phyloP scores from a whole-genome alignment of 108 stramenopile species.

The Schizochytrium sp. region DNA sequence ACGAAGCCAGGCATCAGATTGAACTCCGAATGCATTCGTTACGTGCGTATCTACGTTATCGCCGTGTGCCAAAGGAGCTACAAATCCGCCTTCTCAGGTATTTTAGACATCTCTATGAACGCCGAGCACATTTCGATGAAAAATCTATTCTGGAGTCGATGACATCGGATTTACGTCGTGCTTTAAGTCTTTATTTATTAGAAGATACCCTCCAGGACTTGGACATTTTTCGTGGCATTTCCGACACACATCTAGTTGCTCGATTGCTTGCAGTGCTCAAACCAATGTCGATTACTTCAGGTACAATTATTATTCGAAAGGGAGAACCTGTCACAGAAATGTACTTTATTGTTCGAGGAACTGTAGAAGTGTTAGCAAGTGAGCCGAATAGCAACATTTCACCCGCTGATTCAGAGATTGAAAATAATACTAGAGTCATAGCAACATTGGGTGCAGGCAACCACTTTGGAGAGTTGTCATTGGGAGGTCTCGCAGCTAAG shows the following conservation, averaged over 20 bases:
- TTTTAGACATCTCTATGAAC: not conserved
- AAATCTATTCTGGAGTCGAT: conserved; percentile 5
- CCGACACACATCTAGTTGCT: conserved; percentile 7
- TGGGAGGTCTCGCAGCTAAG: not conserved
- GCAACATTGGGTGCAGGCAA: conserved; percentile 12
- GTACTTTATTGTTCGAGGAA: conserved; percentile 50
- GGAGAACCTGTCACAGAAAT: conserved; percentile 30
- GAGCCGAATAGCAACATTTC: not conserved
- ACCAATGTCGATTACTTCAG: not conserved
- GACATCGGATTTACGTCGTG: not conserved
- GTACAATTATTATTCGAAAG: not conserved
- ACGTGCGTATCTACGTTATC: conserved; percentile 35
- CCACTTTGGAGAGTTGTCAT: conserved; percentile 45
- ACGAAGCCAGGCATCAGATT: conserved; percentile 19
- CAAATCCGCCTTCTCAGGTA: not conserved
- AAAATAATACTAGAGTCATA: conserved; percentile 1
- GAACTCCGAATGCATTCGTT: not conserved
- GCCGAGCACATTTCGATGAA: conserved; percentile 14
- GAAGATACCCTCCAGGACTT: conserved; percentile 14
- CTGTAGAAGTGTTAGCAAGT: conserved; percentile 26
- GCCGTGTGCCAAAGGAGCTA: not conserved
- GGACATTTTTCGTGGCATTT: conserved; percentile 41
- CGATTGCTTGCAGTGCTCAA: not conserved
- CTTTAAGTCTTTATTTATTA: not conserved
- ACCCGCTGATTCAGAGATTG: not conserved